Percentiles rank a stretch among this genome's conserved stretches.
Evolutionary conservation across 1,139 yeast species (phyloP).

Genomic region (Candida freyschussii): DNA sequence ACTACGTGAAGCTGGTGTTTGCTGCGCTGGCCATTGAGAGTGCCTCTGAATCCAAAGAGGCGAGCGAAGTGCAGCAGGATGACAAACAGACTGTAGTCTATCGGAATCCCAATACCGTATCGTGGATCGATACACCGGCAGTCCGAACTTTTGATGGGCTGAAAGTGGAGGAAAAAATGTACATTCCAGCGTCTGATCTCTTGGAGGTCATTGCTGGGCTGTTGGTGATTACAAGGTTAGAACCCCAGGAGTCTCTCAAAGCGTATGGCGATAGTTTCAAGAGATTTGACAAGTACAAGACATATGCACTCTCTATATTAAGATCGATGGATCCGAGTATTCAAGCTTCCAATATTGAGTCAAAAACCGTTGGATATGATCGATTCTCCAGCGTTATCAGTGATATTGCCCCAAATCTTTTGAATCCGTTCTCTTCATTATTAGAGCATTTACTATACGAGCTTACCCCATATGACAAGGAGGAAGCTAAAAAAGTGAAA

Average conservation of each 20-base stretch:
- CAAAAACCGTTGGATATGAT: constrained; percentile 28
- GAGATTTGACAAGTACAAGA: constrained; percentile 25
- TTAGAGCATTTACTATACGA: constrained; percentile 34
- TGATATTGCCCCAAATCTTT: constrained; percentile 34
- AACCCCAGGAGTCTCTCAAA: constrained; percentile 27
- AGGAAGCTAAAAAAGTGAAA: constrained; percentile 15
- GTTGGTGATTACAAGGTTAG: constrained; percentile 33
- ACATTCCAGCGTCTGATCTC: constrained; percentile 34
- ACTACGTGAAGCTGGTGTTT: constrained; percentile 35
- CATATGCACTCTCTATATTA: constrained; percentile 33
- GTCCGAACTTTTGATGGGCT: constrained; percentile 27
- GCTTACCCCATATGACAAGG: constrained; percentile 6
- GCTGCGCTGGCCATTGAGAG: constrained; percentile 33
- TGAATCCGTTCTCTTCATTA: constrained; percentile 34
- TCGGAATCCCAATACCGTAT: constrained; percentile 13
- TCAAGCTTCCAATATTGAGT: constrained; percentile 23
- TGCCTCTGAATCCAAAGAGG: constrained; percentile 16
- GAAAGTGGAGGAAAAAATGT: constrained; percentile 31
- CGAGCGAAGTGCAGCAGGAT: constrained; percentile 7
- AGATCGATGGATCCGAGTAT: constrained; percentile 40
- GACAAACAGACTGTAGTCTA: constrained; percentile 11
- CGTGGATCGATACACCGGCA: constrained; percentile 29
- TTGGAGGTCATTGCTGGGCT: constrained; percentile 40
- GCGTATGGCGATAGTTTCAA: constrained; percentile 13
- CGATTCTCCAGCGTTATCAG: constrained; percentile 34